Base-by-base conservation (phyloP, 345 rosid genomes). In the Laguncularia racemosa region DNA sequence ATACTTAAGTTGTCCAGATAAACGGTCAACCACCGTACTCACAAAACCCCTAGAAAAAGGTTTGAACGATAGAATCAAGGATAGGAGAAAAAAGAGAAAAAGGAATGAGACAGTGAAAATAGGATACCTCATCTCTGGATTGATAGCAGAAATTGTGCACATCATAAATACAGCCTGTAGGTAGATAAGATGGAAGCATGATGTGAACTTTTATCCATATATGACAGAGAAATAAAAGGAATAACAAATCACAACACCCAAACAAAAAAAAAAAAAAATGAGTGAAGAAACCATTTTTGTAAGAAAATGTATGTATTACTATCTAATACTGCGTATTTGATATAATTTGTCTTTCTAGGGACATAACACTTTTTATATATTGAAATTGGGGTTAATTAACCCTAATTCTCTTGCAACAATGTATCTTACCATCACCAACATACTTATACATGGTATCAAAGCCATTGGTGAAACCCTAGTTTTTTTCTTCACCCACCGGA, bases 151-250 rank as follows among this genome's bases (percentile, higher is more conserved):
- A 71, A 92, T 57, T 58, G 71, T 88, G 63, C 88, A 84, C 53
- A 89, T 75, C 86, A 83, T 92, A 76, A 92, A 92, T 71, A 92
- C 79, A 53, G 91, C 95, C 98, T 92, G 89, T 65, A 71, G 48
- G 59, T 61, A 26, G 55, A 19, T 17, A 46, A 23, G 28, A 23
- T 23, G 28, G 28, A 23, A 48, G 20, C 48, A 55, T 12, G 47
- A 52, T 20, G 21, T 7, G 2, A 38, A 15, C 16, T 2, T 21
- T 19, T 23, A 20, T 23, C 17, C 2, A 21, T 9, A 12, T 4
- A 53, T n/a, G 2, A 44, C 48, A 44, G 60, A 19, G 17, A 0
- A 15, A 13, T 44, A 16, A 17, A 20, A 23, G 50, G 18, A 57
- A 57, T 33, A 33, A 9, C 2, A 33, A 33, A 33, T 33, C 40